phyloP scores from a whole-genome alignment of 1,284 basidiomycete species.

The Porodaedalea pini region DNA sequence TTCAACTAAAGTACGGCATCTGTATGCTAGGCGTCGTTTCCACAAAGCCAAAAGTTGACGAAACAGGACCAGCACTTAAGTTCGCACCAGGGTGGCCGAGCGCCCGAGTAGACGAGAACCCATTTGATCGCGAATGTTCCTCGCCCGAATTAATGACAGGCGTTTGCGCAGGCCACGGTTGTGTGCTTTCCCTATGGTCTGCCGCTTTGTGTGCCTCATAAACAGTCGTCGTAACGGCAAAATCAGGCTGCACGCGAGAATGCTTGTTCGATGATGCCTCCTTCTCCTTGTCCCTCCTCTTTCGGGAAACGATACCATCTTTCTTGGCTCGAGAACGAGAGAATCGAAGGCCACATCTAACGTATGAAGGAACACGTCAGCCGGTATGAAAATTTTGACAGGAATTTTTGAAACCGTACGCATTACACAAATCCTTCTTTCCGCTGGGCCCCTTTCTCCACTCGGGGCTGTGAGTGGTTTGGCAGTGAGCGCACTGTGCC shows the following conservation, averaged over 20 bases:
- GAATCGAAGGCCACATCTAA: conserved; percentile 74
- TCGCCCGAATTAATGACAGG: neutral
- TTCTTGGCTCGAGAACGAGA: conserved; percentile 81
- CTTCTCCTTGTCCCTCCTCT: conserved; percentile 6
- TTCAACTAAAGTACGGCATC: neutral
- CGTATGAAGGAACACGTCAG: conserved; percentile 27
- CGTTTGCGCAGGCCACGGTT: neutral
- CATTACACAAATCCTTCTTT: conserved; percentile 91
- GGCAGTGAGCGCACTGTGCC: conserved; percentile 78
- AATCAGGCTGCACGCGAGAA: neutral
- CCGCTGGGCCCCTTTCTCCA: conserved; percentile 92
- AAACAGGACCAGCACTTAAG: neutral
- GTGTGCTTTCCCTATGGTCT: neutral
- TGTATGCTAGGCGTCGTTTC: neutral
- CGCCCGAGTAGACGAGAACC: neutral
- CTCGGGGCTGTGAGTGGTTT: conserved; percentile 82
- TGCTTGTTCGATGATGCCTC: neutral
- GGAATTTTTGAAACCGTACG: conserved; percentile 52
- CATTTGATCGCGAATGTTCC: neutral
- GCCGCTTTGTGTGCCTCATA: too few relatives aligned
- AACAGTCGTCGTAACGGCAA: neutral
- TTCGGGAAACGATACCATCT: conserved; percentile 47
- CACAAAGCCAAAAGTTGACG: neutral
- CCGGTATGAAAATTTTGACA: conserved; percentile 25
- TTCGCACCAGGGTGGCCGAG: neutral